Base-by-base conservation (phyloP, 2,329 filamentous ascomycete genomes). In the Raffaelea albimanens region DNA sequence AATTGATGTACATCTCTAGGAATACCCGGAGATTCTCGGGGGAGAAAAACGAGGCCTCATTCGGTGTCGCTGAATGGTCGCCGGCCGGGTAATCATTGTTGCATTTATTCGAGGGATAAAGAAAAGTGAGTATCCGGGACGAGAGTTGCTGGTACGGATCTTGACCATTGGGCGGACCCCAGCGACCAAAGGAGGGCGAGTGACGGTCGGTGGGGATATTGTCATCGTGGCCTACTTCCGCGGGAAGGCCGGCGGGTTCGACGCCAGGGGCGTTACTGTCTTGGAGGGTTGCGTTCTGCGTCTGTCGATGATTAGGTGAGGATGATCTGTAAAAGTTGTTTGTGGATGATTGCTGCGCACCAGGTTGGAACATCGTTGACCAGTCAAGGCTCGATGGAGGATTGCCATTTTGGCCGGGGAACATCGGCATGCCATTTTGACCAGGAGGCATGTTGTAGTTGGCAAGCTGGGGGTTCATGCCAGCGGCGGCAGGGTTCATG, bases 281-380 rank as follows among this genome's bases (percentile, higher is more conserved):
- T 68, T 70, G 71, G 73, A 83, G 84, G 72, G 76, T 78, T 71
- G 70, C 74, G 71, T 78, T 83, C 73, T 82, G 82, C 66, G 73
- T 80, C 70, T 82, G 75, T 66, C 76, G 73, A 75, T 76, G 71
- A 72, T 82, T 82, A 74, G 82, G 68, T 64, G 73, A 36, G 18
- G n/a, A 19, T 16, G 18, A 16, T 10, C 8, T 8, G n/a, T 38
- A 38, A 16, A 16, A 19, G 34, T 7, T 10, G 70, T 67, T 72
- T 76, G 71, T 77, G 75, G 67, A 78, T 81, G 66, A 73, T 71
- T 80, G 71, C 67, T 83, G 78, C 69, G 78, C 73, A 75, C 80
- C 81, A 70, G 81, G 67, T 16, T 82, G 83, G 71, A 87, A 87
- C 80, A 88, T 85, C 63, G 83, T 77, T 61, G 82, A 76, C 84